Percentiles rank a stretch among this genome's conserved stretches.
phyloP scores from a whole-genome alignment of 2,329 filamentous ascomycete species.

The Setomelanomma holmii region DNA sequence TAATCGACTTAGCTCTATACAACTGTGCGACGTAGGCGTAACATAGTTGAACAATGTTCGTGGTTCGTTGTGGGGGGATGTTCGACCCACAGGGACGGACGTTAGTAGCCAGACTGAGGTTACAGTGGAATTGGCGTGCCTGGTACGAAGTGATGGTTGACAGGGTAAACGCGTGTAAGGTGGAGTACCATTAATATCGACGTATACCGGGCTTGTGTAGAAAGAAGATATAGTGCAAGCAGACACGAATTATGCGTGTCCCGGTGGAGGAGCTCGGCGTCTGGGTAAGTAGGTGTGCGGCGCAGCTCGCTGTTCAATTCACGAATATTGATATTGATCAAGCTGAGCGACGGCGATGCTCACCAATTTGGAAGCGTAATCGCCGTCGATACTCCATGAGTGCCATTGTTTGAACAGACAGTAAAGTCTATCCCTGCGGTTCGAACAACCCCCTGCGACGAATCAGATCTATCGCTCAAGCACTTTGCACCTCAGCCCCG shows the following conservation, averaged over 20 bases:
- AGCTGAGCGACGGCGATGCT: neutral
- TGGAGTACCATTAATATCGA: slow-evolving; percentile 6
- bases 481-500: too few relatives aligned
- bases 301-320: neutral
- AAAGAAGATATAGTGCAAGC: neutral
- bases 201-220: neutral
- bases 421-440: too few relatives aligned
- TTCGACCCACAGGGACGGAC: too few relatives aligned
- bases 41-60: too few relatives aligned
- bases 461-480: too few relatives aligned
- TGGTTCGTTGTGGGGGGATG: too few relatives aligned
- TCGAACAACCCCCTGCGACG: too few relatives aligned
- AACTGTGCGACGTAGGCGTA: too few relatives aligned
- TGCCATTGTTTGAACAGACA: too few relatives aligned
- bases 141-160: too few relatives aligned
- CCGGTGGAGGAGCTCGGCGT: neutral
- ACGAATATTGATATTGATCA: neutral
- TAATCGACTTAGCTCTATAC: too few relatives aligned
- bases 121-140: neutral
- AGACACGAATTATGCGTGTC: neutral
- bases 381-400: too few relatives aligned
- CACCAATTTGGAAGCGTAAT: neutral
- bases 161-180: neutral
- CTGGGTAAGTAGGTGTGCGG: slow-evolving; percentile 6
- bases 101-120: neutral